These are phyloP conservation scores for Gynochthodes officinalis DNA, from an alignment of 257 asterid species.

Conservation along the genomic window DNA sequence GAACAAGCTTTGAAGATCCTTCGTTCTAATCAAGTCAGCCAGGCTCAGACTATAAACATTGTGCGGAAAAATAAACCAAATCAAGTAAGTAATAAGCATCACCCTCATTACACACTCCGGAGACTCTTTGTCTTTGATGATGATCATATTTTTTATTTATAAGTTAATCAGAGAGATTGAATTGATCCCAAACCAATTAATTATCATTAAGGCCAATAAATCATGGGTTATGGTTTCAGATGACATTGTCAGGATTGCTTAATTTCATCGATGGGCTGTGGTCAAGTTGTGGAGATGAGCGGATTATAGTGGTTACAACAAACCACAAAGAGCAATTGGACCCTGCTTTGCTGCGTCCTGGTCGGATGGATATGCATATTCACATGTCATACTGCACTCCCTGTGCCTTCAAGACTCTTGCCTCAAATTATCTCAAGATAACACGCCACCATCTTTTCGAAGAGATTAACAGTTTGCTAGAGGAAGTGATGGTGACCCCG, in stretches of 20 bases:
- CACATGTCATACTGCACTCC: slow-evolving; percentile 44
- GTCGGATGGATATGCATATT: slow-evolving; percentile 45
- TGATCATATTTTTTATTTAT: too few relatives aligned
- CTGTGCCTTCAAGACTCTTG: slow-evolving; percentile 31
- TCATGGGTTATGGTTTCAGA: slow-evolving; percentile 9
- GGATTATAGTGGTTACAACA: slow-evolving; percentile 41
- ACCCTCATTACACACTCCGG: not conserved
- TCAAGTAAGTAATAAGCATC: slow-evolving; percentile 16
- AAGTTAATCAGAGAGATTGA: too few relatives aligned
- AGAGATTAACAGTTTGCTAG: slow-evolving; percentile 19
- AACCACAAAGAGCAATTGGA: slow-evolving; percentile 36
- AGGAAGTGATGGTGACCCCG: slow-evolving; percentile 30
- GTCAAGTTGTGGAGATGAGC: slow-evolving; percentile 50
- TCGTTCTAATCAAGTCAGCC: slow-evolving; percentile 24
- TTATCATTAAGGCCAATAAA: not conserved
- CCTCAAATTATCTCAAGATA: slow-evolving; percentile 28
- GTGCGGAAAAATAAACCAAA: slow-evolving; percentile 26
- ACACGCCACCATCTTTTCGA: slow-evolving; percentile 13
- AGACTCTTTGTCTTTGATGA: not conserved
- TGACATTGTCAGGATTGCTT: slow-evolving; percentile 42
- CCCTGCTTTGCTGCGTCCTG: slow-evolving; percentile 40
- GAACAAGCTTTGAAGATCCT: slow-evolving; percentile 34
- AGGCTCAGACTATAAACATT: slow-evolving; percentile 38
- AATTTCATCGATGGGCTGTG: slow-evolving; percentile 52
- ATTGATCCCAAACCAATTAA: too few relatives aligned